Evolutionary conservation across 768 basidiomycete genomes (phyloP).

Genomic region (Chlorophyllum brunneum): DNA sequence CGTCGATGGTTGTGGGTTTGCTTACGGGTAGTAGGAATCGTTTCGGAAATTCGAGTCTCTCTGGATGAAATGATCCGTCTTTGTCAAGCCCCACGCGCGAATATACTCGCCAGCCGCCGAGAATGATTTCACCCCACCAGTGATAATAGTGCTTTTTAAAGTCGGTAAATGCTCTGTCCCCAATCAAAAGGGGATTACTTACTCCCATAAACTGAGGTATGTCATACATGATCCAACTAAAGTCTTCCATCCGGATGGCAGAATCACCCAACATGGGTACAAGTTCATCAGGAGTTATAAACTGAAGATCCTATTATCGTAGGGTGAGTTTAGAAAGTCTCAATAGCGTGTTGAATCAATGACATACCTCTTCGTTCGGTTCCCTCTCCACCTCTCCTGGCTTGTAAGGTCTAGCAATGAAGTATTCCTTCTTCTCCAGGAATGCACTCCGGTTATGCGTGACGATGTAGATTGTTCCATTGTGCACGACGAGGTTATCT

Average conservation of each 20-base stretch:
- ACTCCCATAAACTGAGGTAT: constrained; percentile 24
- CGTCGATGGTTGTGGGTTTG: neutral
- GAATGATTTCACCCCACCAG: constrained; percentile 44
- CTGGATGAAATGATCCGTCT: constrained; percentile 9
- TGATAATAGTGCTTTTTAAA: constrained; percentile 38
- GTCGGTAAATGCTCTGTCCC: neutral
- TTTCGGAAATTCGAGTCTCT: constrained; percentile 20
- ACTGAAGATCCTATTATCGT: constrained; percentile 27
- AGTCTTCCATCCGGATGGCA: constrained; percentile 20
- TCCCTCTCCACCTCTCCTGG: constrained; percentile 20
- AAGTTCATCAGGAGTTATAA: constrained; percentile 19
- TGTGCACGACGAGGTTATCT: constrained; percentile 67
- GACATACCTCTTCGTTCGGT: constrained; percentile 29
- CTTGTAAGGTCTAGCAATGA: constrained; percentile 23
- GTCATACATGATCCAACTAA: constrained; percentile 28
- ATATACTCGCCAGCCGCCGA: constrained; percentile 39
- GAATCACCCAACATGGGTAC: constrained; percentile 20
- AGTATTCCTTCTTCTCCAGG: constrained; percentile 42
- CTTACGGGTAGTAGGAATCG: constrained; percentile 29
- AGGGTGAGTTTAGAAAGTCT: neutral
- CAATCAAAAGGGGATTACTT: neutral
- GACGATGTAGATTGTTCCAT: constrained; percentile 69
- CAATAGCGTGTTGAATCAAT: neutral
- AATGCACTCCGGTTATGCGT: constrained; percentile 35
- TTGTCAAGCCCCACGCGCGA: constrained; percentile 22